Conservation (phyloP, 2,329 filamentous ascomycete genomes). For the Coniochaeta sp. region DNA sequence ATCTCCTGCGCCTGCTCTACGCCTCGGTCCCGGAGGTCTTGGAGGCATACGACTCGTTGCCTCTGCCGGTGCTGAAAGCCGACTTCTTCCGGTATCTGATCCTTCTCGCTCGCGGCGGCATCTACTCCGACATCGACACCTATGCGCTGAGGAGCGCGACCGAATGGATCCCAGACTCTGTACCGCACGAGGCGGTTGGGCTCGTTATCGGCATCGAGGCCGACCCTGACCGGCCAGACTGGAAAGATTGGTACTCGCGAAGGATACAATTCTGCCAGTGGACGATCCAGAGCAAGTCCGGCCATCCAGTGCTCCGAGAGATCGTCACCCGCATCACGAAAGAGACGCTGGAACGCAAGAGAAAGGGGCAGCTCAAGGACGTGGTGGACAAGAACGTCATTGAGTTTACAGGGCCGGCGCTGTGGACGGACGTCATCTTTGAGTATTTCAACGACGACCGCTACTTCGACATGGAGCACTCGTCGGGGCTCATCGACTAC, state of each 20-base stretch:
- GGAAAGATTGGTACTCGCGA: slow-evolving; percentile 92
- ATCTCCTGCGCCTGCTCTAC: slow-evolving; percentile 81
- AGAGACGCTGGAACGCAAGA: slow-evolving; percentile 69
- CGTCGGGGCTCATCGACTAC: slow-evolving; percentile 70
- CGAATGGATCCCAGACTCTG: slow-evolving; percentile 76
- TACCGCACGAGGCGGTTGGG: slow-evolving; percentile 72
- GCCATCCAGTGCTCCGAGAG: slow-evolving; percentile 84
- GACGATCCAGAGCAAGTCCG: slow-evolving; percentile 95
- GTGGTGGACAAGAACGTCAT: slow-evolving; percentile 66
- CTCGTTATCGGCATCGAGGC: slow-evolving; percentile 93
- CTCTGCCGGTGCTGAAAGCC: slow-evolving; percentile 67
- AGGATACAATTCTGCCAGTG: slow-evolving; percentile 98
- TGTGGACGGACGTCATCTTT: slow-evolving; percentile 93
- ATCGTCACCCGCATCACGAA: slow-evolving; percentile 81
- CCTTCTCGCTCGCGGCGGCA: slow-evolving; percentile 50
- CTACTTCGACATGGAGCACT: slow-evolving; percentile 74
- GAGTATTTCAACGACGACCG: slow-evolving; percentile 86
- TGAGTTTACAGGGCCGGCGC: slow-evolving; percentile 86
- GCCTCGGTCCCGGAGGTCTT: slow-evolving; percentile 72
- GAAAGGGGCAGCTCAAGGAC: slow-evolving; percentile 52
- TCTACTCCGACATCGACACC: slow-evolving; percentile 91
- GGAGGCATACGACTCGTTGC: slow-evolving; percentile 67
- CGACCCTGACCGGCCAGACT: slow-evolving; percentile 86
- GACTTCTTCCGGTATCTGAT: slow-evolving; percentile 75
- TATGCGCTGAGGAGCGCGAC: slow-evolving; percentile 72